phyloP scores from a whole-genome alignment of 768 basidiomycete genomes.

The Nevesoporus exiguus region DNA sequence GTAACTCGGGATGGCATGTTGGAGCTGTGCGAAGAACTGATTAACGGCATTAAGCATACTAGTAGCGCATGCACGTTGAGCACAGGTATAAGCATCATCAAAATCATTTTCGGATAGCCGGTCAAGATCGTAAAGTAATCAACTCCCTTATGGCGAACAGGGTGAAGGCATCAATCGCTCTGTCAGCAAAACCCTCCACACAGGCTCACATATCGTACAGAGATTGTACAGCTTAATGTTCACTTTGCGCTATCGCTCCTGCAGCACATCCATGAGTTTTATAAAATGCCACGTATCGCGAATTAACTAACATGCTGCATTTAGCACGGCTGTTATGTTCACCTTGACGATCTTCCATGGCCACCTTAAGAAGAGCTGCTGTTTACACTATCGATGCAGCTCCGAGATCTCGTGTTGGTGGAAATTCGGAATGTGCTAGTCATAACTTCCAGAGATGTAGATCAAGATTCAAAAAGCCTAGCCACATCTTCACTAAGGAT shows the following conservation, averaged over 20 bases:
- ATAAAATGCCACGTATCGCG: not conserved
- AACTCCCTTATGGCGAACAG: conserved; percentile 13
- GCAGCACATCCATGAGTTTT: not conserved
- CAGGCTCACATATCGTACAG: conserved; percentile 1
- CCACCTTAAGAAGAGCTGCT: conserved; percentile 28
- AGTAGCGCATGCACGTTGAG: not conserved
- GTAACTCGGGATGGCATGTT: conserved; percentile 11
- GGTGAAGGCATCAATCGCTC: conserved; percentile 6
- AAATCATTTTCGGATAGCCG: conserved; percentile 1
- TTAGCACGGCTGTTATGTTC: conserved; percentile 27
- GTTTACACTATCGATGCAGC: conserved; percentile 26
- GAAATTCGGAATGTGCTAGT: conserved; percentile 31
- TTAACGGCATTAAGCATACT: not conserved
- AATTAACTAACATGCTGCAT: conserved; percentile 30
- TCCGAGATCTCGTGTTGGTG: conserved; percentile 35
- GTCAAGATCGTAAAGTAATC: conserved; percentile 24
- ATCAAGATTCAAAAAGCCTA: conserved; percentile 25
- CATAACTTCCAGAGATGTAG: conserved; percentile 24
- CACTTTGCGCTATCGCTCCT: conserved; percentile 32
- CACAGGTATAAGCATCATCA: not conserved
- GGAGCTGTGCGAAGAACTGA: conserved; percentile 2
- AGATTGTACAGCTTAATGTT: not conserved
- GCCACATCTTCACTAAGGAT: not conserved
- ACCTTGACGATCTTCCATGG: conserved; percentile 28
- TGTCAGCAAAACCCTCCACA: not conserved